Base-by-base conservation (phyloP, 306 rosid species). In the Quercus glauca region DNA sequence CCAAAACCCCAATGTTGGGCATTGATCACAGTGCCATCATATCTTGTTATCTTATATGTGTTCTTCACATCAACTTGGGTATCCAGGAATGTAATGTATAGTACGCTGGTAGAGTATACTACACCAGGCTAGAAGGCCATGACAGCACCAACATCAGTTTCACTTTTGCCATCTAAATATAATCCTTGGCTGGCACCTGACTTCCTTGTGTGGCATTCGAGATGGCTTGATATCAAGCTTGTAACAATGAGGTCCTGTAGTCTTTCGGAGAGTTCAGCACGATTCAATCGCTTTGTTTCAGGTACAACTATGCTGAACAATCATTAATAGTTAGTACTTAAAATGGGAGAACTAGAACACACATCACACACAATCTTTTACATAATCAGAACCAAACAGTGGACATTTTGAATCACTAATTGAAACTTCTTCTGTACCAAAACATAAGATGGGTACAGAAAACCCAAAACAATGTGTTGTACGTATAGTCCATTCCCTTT, bases 1-100 rank as follows among this genome's bases (percentile, higher is more conserved):
- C 79, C 87, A 92, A 60, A 83, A 78, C 93, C 91, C 99, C 98
- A 92, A 77, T 98, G 94, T 80, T 89, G 93, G 56, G 90, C 93
- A 59, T 92, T 91, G 76, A 95, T 95, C 74, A 95, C 91, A 75
- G 79, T 87, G 20, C 91, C 96, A 12, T 95, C 97, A 52, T 91
- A 92, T 80, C 99, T 84, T 5, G 98, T 87, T 83, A 92, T 95
- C 89, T 90, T 76, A 92, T 92, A 90, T 4, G 98, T 85, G 78
- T 95, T 95, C 33, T 74, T 91, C 3, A 85, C 89, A 79, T 86
- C 90, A 41, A 91, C 94, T 26, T 26, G 97, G 99, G 82, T 92
- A 95, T 74, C 98, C 97, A 4, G 94, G 99, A 85, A 91, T 91
- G 74, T 87, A 90, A 10, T 89, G 96, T 31, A 84, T 95, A 92